Evolutionary conservation across 1,284 basidiomycete genomes (phyloP).

Genomic region (Violaceomyces palustris): DNA sequence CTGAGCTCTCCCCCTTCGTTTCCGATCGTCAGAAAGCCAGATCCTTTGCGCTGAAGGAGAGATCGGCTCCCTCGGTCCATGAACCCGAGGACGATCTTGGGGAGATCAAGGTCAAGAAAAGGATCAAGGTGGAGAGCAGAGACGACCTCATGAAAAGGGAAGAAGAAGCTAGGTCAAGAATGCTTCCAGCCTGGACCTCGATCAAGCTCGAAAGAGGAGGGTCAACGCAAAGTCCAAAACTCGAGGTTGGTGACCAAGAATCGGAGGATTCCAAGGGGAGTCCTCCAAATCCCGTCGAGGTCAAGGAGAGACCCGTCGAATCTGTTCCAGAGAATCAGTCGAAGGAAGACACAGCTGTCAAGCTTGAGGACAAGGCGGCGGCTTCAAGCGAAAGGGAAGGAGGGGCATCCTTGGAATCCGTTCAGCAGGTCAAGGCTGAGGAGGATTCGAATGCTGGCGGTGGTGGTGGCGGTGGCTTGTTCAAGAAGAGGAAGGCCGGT

Average conservation of each 20-base stretch:
- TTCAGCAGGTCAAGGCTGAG: background rate
- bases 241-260: background rate
- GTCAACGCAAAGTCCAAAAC: background rate
- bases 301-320: background rate
- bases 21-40: conserved; percentile 31
- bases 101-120: conserved; percentile 25
- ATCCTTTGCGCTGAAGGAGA: conserved; percentile 33
- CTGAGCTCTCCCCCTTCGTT: background rate
- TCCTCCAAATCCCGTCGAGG: background rate
- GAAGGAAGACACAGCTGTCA: too few relatives aligned
- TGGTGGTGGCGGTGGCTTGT: conserved; percentile 13
- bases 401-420: background rate
- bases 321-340: too few relatives aligned
- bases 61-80: conserved; percentile 5
- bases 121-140: conserved; percentile 1
- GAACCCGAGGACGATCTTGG: conserved; percentile 17
- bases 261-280: background rate
- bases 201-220: conserved; percentile 5
- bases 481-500: conserved; percentile 39
- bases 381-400: background rate
- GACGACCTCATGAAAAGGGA: conserved; percentile 1
- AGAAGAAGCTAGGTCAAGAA: conserved; percentile 3
- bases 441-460: background rate
- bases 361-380: too few relatives aligned
- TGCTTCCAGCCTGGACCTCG: conserved; percentile 6